These are phyloP conservation scores for Mycena rosella DNA, from an alignment of 768 basidiomycete genomes.

Conservation along the genomic window DNA sequence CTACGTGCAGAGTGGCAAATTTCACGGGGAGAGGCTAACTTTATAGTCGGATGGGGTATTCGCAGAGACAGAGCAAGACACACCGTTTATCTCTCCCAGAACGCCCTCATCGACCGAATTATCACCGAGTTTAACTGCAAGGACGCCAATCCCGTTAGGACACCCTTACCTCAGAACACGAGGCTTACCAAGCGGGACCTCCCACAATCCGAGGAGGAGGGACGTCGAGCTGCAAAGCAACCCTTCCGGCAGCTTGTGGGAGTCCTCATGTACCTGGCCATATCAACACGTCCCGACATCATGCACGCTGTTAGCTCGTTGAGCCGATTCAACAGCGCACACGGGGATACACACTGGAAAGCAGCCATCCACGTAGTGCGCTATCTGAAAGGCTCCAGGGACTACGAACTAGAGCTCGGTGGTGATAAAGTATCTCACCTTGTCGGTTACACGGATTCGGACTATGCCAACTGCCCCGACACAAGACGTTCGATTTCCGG, in stretches of 20 bases:
- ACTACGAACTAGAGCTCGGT: slow-evolving; percentile 19
- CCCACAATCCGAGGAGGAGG: slow-evolving; percentile 7
- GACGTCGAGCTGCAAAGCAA: background rate
- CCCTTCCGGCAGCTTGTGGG: slow-evolving; percentile 7
- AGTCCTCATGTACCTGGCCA: slow-evolving; percentile 15
- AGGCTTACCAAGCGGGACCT: slow-evolving; percentile 34
- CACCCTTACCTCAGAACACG: slow-evolving; percentile 6
- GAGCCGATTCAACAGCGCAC: slow-evolving; percentile 40
- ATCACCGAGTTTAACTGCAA: slow-evolving; percentile 43
- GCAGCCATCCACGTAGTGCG: slow-evolving; percentile 51
- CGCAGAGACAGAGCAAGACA: slow-evolving; percentile 37
- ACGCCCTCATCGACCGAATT: slow-evolving; percentile 45
- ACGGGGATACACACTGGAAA: slow-evolving; percentile 50
- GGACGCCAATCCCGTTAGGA: slow-evolving; percentile 22
- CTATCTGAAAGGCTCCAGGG: slow-evolving; percentile 52
- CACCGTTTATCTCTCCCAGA: slow-evolving; percentile 42
- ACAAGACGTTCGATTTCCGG: slow-evolving; percentile 30
- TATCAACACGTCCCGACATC: slow-evolving; percentile 8
- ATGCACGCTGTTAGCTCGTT: slow-evolving; percentile 1
- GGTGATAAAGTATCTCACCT: background rate
- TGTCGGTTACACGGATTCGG: slow-evolving; percentile 37
- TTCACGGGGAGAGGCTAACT: slow-evolving; percentile 43
- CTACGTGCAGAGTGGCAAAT: slow-evolving; percentile 47
- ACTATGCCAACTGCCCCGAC: slow-evolving; percentile 43
- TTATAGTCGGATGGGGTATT: slow-evolving; percentile 45